These are phyloP conservation scores for Mycena belliarum DNA, from an alignment of 768 basidiomycete genomes.

Conservation along the genomic window DNA sequence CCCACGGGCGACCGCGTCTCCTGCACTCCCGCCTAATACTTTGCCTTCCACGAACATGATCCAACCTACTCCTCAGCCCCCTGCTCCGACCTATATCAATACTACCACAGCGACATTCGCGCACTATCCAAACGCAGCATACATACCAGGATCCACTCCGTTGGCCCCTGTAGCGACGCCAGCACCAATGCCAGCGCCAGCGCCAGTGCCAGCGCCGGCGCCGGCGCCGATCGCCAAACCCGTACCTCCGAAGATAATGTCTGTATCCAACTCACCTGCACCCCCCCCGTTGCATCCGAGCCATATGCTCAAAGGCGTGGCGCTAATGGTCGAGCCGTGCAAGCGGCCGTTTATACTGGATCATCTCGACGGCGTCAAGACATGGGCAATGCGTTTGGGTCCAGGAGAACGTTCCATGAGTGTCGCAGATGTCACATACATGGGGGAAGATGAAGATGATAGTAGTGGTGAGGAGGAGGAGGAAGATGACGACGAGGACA, in stretches of 20 bases:
- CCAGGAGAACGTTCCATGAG: slow-evolving; percentile 57
- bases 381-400: slow-evolving; percentile 67
- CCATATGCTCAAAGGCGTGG: slow-evolving; percentile 54
- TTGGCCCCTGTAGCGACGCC: slow-evolving; percentile 28
- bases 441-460: slow-evolving; percentile 60
- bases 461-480: slow-evolving; percentile 59
- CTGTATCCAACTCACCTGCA: slow-evolving; percentile 41
- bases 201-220: slow-evolving; percentile 27
- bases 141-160: slow-evolving; percentile 38
- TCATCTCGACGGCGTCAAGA: slow-evolving; percentile 68
- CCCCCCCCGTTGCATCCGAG: slow-evolving; percentile 36
- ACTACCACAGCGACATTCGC: slow-evolving; percentile 30
- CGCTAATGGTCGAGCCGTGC: slow-evolving; percentile 56
- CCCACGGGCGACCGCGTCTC: slow-evolving; percentile 28
- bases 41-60: slow-evolving; percentile 23
- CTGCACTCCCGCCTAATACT: slow-evolving; percentile 22
- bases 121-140: slow-evolving; percentile 59
- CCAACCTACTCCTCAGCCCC: slow-evolving; percentile 19
- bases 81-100: slow-evolving; percentile 12
- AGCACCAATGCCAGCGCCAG: slow-evolving; percentile 25
- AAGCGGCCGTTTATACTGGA: slow-evolving; percentile 62
- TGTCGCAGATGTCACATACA: slow-evolving; percentile 54
- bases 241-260: slow-evolving; percentile 21
- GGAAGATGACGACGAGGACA: slow-evolving; percentile 43
- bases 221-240: slow-evolving; percentile 26